Evolutionary conservation across 2,329 filamentous ascomycete genomes (phyloP), one percentile per base, ranked within the genome.

Genomic region (Stagonosporopsis chrysanthemi): DNA sequence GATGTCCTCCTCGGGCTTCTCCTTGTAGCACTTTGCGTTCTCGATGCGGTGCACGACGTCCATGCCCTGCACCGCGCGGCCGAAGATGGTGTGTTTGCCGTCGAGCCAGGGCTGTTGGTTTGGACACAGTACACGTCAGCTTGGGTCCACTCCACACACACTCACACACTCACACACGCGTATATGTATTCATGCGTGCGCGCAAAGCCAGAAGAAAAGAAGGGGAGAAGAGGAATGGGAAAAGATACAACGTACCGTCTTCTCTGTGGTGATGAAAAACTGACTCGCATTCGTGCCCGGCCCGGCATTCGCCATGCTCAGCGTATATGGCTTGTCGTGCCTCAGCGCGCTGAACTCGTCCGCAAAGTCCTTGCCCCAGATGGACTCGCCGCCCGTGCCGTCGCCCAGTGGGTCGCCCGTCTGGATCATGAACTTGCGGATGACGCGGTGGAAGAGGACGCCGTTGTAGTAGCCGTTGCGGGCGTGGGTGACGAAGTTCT

Each of bases 181-280:
- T n/a, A n/a, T n/a, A n/a, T n/a, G n/a, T n/a, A n/a, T n/a, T n/a
- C n/a, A n/a, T n/a, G n/a, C n/a, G n/a, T n/a, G n/a, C n/a, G n/a
- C n/a, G n/a, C n/a, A n/a, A n/a, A n/a, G n/a, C n/a, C n/a, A 31
- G 28, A 12, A 31, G 9, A 31, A 31, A 12, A 31, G 9, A 12
- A 11, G 11, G 28, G 28, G 11, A 9, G 11, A 11, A 11, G 28
- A 9, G 28, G 11, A 11, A 6, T 5, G 9, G 26, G 5, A 28
- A 28, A 45, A 23, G 19, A 41, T 19, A 28, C 6, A 29, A 83
- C 87, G 80, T 80, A 90, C 88, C 65, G 95, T 92, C 80, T 96
- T 96, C 78, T 97, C 96, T 0, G 94, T 97, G 0, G 95, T 99
- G 65, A 99, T 97, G 71, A 99, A 99, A 75, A 99, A 99, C 75